Percentiles rank a stretch among this genome's conserved stretches.
These are phyloP conservation scores for Chytriomyces sp. DNA, from an alignment of 192 early-diverging fungal species.

Conservation along the genomic window DNA sequence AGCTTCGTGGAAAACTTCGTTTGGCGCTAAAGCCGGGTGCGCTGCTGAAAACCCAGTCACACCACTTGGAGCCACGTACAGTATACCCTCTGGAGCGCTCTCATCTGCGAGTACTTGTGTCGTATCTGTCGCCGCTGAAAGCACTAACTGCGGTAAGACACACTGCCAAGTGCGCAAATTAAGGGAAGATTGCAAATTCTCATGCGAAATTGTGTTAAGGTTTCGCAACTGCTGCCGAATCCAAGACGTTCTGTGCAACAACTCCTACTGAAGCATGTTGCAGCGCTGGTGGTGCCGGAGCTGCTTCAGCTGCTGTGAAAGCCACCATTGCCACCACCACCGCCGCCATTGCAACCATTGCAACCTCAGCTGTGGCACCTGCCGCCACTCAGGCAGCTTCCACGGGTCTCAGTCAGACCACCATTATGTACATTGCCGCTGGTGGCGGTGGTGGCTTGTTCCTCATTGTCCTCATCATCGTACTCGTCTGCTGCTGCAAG, in stretches of 20 bases:
- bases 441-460: slow-evolving; percentile 3
- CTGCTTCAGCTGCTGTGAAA: not conserved
- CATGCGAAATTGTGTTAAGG: not conserved
- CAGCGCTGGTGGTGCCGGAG: not conserved
- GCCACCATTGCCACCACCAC: not conserved
- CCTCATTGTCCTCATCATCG: slow-evolving; percentile 7
- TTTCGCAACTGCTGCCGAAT: slow-evolving; percentile 6
- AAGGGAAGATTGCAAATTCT: not conserved
- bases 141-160: slow-evolving; percentile 2
- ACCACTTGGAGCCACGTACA: not conserved
- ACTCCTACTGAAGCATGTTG: not conserved
- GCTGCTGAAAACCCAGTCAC: not conserved
- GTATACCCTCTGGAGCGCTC: too few species aligned
- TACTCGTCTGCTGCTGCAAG: not conserved
- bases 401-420: too few species aligned
- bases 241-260: slow-evolving; percentile 7
- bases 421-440: slow-evolving; percentile 2
- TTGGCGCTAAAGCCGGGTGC: not conserved
- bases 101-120: not conserved
- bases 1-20: not conserved
- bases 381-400: not conserved
- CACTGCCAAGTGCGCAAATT: not conserved
- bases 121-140: not conserved
- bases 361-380: not conserved
- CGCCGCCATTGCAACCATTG: not conserved